phyloP scores from a whole-genome alignment of 306 rosid genomes.

The Corylus americana region DNA sequence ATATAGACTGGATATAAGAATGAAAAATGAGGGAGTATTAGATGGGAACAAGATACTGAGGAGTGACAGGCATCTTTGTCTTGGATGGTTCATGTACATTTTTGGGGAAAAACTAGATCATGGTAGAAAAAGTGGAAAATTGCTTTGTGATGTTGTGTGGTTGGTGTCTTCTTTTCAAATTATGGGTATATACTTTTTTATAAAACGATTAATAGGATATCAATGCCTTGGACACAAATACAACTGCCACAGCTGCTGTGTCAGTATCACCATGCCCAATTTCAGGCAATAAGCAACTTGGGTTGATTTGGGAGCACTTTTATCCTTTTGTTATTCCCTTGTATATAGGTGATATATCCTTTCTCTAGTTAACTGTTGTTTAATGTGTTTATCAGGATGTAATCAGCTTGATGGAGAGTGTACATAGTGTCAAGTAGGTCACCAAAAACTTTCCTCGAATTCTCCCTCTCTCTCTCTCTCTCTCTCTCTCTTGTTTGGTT shows the following conservation, averaged over 20 bases:
- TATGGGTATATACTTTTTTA: background rate
- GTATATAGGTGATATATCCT: background rate
- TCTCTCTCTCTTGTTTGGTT: constrained; percentile 12
- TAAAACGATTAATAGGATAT: background rate
- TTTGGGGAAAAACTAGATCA: background rate
- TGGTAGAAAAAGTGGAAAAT: background rate
- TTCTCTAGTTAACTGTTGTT: constrained; percentile 22
- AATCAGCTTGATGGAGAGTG: constrained; percentile 59
- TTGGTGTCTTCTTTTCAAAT: background rate
- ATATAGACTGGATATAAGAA: background rate
- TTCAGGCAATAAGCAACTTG: background rate
- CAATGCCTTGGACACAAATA: background rate
- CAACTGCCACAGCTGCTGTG: background rate
- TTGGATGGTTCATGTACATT: background rate
- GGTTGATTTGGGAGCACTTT: background rate
- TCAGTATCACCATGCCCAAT: background rate
- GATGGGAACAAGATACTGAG: background rate
- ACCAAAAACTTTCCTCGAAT: constrained; percentile 18
- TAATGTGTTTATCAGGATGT: constrained; percentile 57
- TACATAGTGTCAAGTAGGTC: constrained; percentile 79
- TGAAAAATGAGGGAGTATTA: background rate
- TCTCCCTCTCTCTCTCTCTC: background rate
- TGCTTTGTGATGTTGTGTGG: background rate
- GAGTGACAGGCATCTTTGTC: background rate
- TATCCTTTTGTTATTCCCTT: background rate